phyloP scores from a whole-genome alignment of 345 rosid species.

The Rhizophora mangle region DNA sequence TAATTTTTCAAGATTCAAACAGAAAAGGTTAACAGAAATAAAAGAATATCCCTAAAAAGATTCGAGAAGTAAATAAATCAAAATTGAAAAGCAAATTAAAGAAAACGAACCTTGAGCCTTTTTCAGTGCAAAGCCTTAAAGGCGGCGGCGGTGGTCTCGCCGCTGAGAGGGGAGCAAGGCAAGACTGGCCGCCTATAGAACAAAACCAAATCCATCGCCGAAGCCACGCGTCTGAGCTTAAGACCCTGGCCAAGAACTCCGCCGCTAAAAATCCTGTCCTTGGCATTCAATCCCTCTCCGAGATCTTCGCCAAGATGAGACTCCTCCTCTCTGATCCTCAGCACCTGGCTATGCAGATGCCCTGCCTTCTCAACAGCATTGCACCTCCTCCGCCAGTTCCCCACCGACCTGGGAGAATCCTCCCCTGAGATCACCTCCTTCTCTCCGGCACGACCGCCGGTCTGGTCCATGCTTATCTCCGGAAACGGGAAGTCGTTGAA shows the following conservation, averaged over 20 bases:
- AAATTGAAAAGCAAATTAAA: neutral
- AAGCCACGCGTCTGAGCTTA: conserved; percentile 1
- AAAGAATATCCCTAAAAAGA: neutral
- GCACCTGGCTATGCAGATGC: conserved; percentile 57
- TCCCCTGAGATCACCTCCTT: conserved; percentile 38
- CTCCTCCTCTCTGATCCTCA: conserved; percentile 70
- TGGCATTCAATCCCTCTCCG: conserved; percentile 17
- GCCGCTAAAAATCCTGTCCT: conserved; percentile 5
- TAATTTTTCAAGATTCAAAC: neutral
- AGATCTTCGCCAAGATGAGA: conserved; percentile 52
- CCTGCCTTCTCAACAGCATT: conserved; percentile 16
- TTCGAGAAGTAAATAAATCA: neutral
- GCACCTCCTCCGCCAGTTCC: conserved; percentile 24
- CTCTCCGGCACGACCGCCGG: neutral
- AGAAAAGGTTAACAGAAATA: neutral
- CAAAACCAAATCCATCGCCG: conserved; percentile 32
- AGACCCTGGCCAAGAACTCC: neutral
- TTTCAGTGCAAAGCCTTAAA: conserved; percentile 18
- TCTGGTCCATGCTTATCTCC: neutral
- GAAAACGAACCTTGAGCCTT: conserved; percentile 3
- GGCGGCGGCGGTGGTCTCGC: conserved; percentile 25
- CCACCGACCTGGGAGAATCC: conserved; percentile 60
- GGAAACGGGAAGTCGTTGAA: neutral
- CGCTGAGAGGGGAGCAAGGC: conserved; percentile 83
- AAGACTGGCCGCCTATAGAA: conserved; percentile 46